A percentile compares a stretch with the other conserved stretches of the same genome.
Conservation (phyloP, 371 early-diverging fungal species). For the Blyttiomyces sp. region DNA sequence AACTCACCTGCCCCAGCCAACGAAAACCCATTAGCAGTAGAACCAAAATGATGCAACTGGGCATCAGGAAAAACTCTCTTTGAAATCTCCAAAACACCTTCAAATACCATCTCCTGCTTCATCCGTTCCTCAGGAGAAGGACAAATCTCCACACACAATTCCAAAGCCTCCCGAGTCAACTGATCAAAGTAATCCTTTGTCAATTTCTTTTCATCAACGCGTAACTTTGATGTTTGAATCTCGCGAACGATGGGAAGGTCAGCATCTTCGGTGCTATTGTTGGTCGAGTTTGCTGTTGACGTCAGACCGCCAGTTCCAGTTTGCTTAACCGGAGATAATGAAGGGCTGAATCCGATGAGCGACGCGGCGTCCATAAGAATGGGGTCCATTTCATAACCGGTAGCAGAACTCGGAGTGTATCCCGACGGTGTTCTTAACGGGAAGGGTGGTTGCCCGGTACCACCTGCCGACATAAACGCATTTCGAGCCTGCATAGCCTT, state of each 20-base stretch:
- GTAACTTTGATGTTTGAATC: slow-evolving; percentile 31
- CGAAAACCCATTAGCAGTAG: slow-evolving; percentile 29
- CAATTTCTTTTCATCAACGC: slow-evolving; percentile 24
- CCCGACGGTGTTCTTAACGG: not conserved
- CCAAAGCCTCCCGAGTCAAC: slow-evolving; percentile 21
- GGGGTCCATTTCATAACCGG: too few species aligned
- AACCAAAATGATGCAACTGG: slow-evolving; percentile 24
- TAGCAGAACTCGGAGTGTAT: not conserved
- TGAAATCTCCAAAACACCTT: slow-evolving; percentile 19
- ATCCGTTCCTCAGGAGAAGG: slow-evolving; percentile 12
- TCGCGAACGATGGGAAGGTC: slow-evolving; percentile 29
- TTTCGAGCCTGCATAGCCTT: too few species aligned
- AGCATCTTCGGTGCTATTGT: not conserved
- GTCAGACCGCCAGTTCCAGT: not conserved
- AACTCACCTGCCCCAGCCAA: slow-evolving; percentile 24
- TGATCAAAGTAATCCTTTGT: slow-evolving; percentile 32
- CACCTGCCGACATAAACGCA: too few species aligned
- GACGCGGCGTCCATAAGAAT: too few species aligned
- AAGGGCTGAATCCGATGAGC: too few species aligned
- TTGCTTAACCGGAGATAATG: too few species aligned
- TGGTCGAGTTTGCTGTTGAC: not conserved
- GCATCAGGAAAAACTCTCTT: slow-evolving; percentile 23
- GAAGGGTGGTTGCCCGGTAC: not conserved
- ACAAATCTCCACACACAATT: slow-evolving; percentile 8
- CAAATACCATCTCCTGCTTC: slow-evolving; percentile 19